Evolutionary conservation across 192 early-diverging fungal genomes (phyloP).

Genomic region (Chytriomyces confervae): DNA sequence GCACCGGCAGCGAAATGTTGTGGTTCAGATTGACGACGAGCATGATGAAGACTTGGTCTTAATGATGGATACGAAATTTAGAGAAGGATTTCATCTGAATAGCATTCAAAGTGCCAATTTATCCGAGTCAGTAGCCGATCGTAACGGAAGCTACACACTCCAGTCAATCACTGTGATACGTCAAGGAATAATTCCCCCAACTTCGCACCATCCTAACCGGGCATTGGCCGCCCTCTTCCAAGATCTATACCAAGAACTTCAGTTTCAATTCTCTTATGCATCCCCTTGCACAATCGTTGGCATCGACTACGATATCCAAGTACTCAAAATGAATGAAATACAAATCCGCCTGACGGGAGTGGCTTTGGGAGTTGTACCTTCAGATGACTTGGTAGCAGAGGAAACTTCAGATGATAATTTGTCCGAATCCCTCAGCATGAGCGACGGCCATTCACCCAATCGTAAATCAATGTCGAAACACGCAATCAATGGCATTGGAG

Average conservation of each 20-base stretch:
- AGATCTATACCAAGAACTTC: conserved; percentile 68
- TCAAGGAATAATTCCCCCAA: conserved; percentile 60
- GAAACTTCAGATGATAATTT: neutral
- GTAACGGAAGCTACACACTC: conserved; percentile 37
- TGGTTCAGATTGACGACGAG: conserved; percentile 83
- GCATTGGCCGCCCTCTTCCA: conserved; percentile 73
- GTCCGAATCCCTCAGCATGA: neutral
- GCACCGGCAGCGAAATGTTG: conserved; percentile 47
- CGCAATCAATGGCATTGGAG: neutral
- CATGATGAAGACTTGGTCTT: conserved; percentile 74
- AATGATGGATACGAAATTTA: conserved; percentile 57
- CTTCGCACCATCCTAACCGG: conserved; percentile 73
- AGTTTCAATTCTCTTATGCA: conserved; percentile 67
- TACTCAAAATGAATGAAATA: conserved; percentile 64
- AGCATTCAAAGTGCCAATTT: conserved; percentile 48
- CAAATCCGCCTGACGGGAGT: conserved; percentile 70
- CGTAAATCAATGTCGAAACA: conserved; percentile 16
- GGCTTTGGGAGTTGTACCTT: conserved; percentile 56
- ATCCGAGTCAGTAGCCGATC: conserved; percentile 19
- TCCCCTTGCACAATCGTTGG: conserved; percentile 68
- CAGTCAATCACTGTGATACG: conserved; percentile 68
- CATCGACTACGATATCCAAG: conserved; percentile 66
- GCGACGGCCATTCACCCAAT: conserved; percentile 4
- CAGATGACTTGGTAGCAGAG: conserved; percentile 4
- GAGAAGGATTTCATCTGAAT: conserved; percentile 67